These are phyloP conservation scores for Solanum pennellii DNA, from an alignment of 257 asterid species.

Conservation along the genomic window DNA sequence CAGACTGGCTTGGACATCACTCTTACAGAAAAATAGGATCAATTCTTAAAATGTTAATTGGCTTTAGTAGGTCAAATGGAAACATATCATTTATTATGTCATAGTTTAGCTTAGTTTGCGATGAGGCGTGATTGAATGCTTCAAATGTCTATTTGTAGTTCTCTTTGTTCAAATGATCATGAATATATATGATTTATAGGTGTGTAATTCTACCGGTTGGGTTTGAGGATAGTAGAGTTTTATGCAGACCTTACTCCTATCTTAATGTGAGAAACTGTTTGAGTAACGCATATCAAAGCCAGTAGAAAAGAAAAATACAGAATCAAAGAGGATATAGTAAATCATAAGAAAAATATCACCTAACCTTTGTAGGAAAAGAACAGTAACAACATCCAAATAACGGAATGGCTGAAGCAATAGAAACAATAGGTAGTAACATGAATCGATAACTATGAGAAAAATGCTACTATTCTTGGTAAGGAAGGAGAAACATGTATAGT, in stretches of 20 bases:
- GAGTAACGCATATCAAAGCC: background rate
- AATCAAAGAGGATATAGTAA: background rate
- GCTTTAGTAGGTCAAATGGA: background rate
- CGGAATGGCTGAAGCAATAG: background rate
- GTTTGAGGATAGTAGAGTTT: background rate
- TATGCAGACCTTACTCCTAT: background rate
- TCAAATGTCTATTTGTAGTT: background rate
- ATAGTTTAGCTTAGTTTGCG: background rate
- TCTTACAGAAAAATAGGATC: background rate
- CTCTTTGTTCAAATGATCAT: background rate
- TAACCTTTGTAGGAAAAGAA: background rate
- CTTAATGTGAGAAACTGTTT: background rate
- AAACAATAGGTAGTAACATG: background rate
- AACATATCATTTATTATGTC: background rate
- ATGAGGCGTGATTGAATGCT: background rate
- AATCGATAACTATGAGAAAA: background rate
- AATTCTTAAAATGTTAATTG: background rate
- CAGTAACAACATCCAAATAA: background rate
- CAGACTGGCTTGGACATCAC: background rate
- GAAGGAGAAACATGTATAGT: background rate
- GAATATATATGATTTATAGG: background rate
- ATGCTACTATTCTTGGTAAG: background rate
- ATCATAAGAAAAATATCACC: background rate
- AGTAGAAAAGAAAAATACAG: background rate
- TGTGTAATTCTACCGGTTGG: background rate